These are phyloP conservation scores for Schoenoplectus triqueter DNA, from an alignment of 202 grass and related monocot genomes.

Conservation along the genomic window DNA sequence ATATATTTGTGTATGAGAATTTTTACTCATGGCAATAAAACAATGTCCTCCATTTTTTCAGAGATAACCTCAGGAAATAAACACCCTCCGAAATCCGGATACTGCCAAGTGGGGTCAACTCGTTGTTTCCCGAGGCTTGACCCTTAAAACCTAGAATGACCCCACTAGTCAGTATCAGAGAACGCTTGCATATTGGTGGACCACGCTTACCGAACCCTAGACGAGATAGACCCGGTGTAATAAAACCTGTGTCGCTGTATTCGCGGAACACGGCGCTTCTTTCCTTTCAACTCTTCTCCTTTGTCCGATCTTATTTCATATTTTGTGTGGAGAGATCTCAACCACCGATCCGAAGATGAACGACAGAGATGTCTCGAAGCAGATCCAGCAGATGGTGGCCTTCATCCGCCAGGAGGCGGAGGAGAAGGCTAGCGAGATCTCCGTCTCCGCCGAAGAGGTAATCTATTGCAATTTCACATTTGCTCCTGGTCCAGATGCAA, in stretches of 20 bases:
- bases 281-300: neutral
- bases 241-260: neutral
- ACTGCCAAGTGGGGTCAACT: neutral
- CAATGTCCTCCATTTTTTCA: too few relatives aligned
- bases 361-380: conserved; percentile 48
- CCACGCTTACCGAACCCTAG: neutral
- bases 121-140: neutral
- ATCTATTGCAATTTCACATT: too few relatives aligned
- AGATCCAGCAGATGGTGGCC: conserved; percentile 69
- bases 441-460: conserved; percentile 72
- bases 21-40: too few relatives aligned
- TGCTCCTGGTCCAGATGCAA: neutral
- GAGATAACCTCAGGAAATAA: too few relatives aligned
- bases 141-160: neutral
- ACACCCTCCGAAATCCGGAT: neutral
- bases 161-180: neutral
- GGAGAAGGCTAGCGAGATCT: conserved; percentile 80
- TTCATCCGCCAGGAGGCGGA: conserved; percentile 75
- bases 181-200: neutral
- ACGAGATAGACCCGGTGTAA: neutral
- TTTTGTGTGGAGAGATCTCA: conserved; percentile 38
- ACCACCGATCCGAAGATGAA: conserved; percentile 55
- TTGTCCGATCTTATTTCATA: neutral
- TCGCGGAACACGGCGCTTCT: conserved; percentile 4
- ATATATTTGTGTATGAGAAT: neutral